Evolutionary conservation across 2,329 filamentous ascomycete species (phyloP).

Genomic region (Fusarium sterilihyphosum): DNA sequence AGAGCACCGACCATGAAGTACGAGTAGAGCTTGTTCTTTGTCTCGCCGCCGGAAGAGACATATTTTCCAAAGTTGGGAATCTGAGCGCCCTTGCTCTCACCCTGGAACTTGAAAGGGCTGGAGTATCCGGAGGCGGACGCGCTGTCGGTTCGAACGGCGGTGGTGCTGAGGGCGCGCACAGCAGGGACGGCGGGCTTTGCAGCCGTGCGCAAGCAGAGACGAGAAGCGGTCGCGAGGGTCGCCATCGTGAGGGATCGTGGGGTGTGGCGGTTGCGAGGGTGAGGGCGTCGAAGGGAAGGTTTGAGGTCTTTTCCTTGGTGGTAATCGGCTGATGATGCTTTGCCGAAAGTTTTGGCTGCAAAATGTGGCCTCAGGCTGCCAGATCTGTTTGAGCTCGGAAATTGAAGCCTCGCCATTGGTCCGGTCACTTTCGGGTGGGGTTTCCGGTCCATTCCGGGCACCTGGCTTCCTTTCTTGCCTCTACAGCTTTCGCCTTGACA

Average conservation of each 20-base stretch:
- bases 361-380: constrained; percentile 56
- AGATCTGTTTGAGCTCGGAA: constrained; percentile 53
- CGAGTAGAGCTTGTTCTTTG: constrained; percentile 85
- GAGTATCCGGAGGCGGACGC: constrained; percentile 63
- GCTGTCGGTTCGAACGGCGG: constrained; percentile 59
- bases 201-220: constrained; percentile 72
- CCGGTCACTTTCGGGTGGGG: constrained; percentile 38
- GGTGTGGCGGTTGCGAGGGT: constrained; percentile 42
- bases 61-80: constrained; percentile 94
- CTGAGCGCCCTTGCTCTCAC: constrained; percentile 67
- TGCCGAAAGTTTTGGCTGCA: constrained; percentile 55
- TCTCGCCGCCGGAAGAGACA: constrained; percentile 73
- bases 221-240: constrained; percentile 74
- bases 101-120: constrained; percentile 75
- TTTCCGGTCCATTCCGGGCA: constrained; percentile 46
- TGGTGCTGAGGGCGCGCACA: constrained; percentile 67
- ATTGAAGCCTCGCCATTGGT: constrained; percentile 60
- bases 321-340: constrained; percentile 51
- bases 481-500: constrained; percentile 18
- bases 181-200: constrained; percentile 54
- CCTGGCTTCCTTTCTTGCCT: constrained; percentile 29
- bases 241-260: constrained; percentile 63
- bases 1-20: constrained; percentile 99
- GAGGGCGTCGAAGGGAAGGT: constrained; percentile 43
- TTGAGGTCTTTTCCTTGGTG: constrained; percentile 61